Evolutionary conservation across 2,329 filamentous ascomycete species (phyloP), one percentile per base, ranked within the genome.

Genomic region (Colletotrichum siamense): DNA sequence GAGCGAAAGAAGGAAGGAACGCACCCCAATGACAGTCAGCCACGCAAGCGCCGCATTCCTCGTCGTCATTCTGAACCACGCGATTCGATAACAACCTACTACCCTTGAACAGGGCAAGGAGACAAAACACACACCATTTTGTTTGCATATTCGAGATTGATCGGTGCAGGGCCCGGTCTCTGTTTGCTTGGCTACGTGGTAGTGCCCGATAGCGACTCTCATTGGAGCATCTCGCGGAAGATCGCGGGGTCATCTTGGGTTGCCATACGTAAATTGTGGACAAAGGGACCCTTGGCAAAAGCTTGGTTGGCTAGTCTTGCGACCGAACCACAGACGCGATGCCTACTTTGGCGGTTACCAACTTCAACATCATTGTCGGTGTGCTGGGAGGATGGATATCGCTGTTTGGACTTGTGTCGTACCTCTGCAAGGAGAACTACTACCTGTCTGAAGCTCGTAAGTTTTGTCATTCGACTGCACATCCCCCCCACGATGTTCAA

Each of bases 361-460:
- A 77, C 83, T 98, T 98, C 89, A 98, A 98, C 85, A 94, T 97
- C 78, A 91, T 96, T 71, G 92, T 95, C 82, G 93, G 94, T 69
- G 91, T 95, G 9, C 85, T 98, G 15, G 96, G 96, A 16, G 96
- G 95, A 3, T 98, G 98, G 86, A 93, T 98, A 77, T 95, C 95
- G 0, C 79, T 98, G n/a, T 98, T 98, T 81, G 96, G 95, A 5
- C 87, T 98, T 59, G 95, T 98, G 1, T 98, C 95, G 1, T 98
- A 96, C 82, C 90, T 98, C 22, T 90, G 95, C 82, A 98, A 98
- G 82, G 96, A 98, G 86, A 94, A 92, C 74, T 96, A 95, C 82
- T 98, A 98, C 83, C 90, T 98, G 1, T 98, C 95, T 2, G 96
- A 98, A 90, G 95, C 96, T 69, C 88, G 95, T 96, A 88, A 83